Evolutionary conservation across 2,329 filamentous ascomycete genomes (phyloP).

Genomic region (Rhynchosporium agropyri): DNA sequence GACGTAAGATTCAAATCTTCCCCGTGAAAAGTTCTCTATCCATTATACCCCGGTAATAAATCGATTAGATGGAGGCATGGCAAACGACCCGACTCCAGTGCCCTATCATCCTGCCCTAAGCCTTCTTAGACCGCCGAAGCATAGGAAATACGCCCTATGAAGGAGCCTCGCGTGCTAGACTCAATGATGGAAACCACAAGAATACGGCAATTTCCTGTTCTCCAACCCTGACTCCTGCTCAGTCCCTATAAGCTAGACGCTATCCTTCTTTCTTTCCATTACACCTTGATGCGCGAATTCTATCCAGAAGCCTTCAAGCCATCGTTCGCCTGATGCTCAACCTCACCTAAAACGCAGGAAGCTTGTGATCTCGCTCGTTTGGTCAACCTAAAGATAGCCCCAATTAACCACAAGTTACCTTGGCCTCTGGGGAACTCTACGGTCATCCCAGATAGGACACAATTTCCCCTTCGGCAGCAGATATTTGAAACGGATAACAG

Average conservation of each 20-base stretch:
- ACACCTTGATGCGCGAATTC: background rate
- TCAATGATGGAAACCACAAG: background rate
- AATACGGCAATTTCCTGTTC: background rate
- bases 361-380: background rate
- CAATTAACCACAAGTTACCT: background rate
- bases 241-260: background rate
- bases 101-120: background rate
- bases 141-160: no score
- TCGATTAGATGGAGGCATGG: background rate
- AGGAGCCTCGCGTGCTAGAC: background rate
- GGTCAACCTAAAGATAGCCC: background rate
- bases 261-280: background rate
- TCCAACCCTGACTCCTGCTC: background rate
- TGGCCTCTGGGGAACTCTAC: background rate
- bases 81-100: background rate
- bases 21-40: no score
- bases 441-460: background rate
- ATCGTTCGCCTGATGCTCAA: background rate
- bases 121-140: background rate
- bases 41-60: background rate
- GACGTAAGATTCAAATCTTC: no score
- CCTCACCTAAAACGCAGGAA: background rate
- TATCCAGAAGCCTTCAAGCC: background rate
- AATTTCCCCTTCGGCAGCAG: background rate
- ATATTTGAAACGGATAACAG: background rate